Conservation (phyloP, 2,329 filamentous ascomycete genomes). For the Pseudogymnoascus sp. region DNA sequence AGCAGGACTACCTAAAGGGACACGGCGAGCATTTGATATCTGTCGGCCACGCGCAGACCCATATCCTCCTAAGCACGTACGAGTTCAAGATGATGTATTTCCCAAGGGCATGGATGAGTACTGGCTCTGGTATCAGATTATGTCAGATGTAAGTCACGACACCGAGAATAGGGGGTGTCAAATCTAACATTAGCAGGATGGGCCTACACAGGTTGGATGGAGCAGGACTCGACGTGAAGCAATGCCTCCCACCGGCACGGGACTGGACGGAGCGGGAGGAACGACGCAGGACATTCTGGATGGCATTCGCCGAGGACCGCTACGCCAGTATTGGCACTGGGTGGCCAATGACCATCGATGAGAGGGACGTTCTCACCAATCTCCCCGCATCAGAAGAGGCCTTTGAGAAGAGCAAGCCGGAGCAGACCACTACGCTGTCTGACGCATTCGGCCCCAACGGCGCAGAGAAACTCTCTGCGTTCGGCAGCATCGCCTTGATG, state of each 20-base stretch:
- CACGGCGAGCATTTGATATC: conserved; percentile 85
- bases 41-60: conserved; percentile 76
- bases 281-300: conserved; percentile 86
- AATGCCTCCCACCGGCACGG: conserved; percentile 73
- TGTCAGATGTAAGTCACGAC: conserved; percentile 60
- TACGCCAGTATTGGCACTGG: conserved; percentile 95
- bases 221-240: conserved; percentile 77
- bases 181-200: conserved; percentile 58
- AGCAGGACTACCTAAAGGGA: conserved; percentile 83
- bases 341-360: conserved; percentile 92
- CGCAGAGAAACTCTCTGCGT: conserved; percentile 64
- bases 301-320: conserved; percentile 81
- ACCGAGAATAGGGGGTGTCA: conserved; percentile 42
- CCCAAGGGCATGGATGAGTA: conserved; percentile 88
- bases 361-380: conserved; percentile 80
- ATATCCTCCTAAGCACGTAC: conserved; percentile 69
- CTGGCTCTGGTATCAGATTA: conserved; percentile 70
- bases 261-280: conserved; percentile 96
- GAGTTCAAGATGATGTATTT: conserved; percentile 99
- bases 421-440: conserved; percentile 59
- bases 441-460: conserved; percentile 64
- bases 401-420: conserved; percentile 69
- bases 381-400: conserved; percentile 78
- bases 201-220: conserved; percentile 83
- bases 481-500: conserved; percentile 73